Percentiles rank a stretch among this genome's conserved stretches.
phyloP scores from a whole-genome alignment of 148 eudicot species.

The Cornus controversa region DNA sequence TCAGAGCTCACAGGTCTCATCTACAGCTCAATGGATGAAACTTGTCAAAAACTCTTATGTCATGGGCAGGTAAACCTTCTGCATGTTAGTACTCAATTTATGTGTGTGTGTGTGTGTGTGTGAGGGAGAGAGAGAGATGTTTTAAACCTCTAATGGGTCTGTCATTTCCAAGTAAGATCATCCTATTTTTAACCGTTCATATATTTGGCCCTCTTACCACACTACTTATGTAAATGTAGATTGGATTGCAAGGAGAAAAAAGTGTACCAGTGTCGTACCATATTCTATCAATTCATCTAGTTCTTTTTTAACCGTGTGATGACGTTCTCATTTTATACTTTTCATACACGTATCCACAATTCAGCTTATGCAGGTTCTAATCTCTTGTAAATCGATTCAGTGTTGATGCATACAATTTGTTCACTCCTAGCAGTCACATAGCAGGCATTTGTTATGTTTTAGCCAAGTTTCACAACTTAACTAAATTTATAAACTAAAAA shows the following conservation, averaged over 20 bases:
- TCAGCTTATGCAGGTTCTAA: too few species aligned
- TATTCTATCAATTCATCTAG: neutral
- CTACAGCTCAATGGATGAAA: too few species aligned
- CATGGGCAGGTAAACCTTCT: too few species aligned
- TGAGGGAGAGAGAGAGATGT: neutral
- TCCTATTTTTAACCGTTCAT: neutral
- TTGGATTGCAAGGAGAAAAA: neutral
- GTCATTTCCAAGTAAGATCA: too few species aligned
- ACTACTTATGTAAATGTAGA: neutral
- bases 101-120: neutral
- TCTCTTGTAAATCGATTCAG: neutral
- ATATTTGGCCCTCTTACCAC: neutral
- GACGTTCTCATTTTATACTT: neutral
- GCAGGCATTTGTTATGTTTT: too few species aligned
- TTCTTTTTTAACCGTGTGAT: neutral
- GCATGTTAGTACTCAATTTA: too few species aligned
- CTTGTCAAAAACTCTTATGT: neutral
- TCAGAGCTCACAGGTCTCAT: too few species aligned
- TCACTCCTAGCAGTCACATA: too few species aligned
- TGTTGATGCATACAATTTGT: too few species aligned
- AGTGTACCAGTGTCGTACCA: neutral
- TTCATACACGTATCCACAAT: neutral
- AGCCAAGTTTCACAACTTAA: too few species aligned
- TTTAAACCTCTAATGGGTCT: too few species aligned
- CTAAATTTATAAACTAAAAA: too few species aligned